phyloP scores from a whole-genome alignment of 495 filamentous ascomycete species.

The Pyrenopolyporus hunteri region DNA sequence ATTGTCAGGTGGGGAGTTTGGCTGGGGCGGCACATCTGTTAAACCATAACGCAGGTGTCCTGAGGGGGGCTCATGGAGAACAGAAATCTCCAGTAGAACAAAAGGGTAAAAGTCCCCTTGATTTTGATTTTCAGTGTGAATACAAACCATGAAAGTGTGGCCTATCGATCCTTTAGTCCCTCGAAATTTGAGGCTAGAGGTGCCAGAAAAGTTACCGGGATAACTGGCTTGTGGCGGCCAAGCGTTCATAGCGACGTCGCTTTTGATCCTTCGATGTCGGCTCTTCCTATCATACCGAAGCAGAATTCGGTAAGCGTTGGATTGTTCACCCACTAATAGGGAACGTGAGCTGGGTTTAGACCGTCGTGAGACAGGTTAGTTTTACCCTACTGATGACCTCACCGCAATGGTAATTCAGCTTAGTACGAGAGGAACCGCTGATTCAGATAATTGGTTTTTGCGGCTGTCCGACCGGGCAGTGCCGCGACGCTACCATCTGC shows the following conservation, averaged over 20 bases:
- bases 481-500: conserved; percentile 8
- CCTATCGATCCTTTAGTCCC: conserved; percentile 9
- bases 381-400: conserved; percentile 10
- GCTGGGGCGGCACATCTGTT: conserved; percentile 8
- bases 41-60: conserved; percentile 9
- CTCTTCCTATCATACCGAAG: conserved; percentile 8
- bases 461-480: conserved; percentile 8
- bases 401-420: conserved; percentile 10
- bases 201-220: conserved; percentile 9
- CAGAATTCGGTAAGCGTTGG: conserved; percentile 9
- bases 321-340: conserved; percentile 10
- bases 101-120: conserved; percentile 7
- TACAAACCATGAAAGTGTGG: conserved; percentile 10
- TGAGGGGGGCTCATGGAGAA: conserved; percentile 3
- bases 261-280: conserved; percentile 10
- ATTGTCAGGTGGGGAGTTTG: conserved; percentile 9
- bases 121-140: conserved; percentile 11
- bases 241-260: conserved; percentile 9
- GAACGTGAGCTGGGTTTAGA: conserved; percentile 9
- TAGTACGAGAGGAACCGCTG: conserved; percentile 8
- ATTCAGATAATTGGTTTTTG: conserved; percentile 67
- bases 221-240: conserved; percentile 11
- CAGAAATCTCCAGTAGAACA: conserved; percentile 10
- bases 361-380: conserved; percentile 9
- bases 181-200: conserved; percentile 10